phyloP scores from a whole-genome alignment of 805 yeast species.

The Monosporozyma servazzii region DNA sequence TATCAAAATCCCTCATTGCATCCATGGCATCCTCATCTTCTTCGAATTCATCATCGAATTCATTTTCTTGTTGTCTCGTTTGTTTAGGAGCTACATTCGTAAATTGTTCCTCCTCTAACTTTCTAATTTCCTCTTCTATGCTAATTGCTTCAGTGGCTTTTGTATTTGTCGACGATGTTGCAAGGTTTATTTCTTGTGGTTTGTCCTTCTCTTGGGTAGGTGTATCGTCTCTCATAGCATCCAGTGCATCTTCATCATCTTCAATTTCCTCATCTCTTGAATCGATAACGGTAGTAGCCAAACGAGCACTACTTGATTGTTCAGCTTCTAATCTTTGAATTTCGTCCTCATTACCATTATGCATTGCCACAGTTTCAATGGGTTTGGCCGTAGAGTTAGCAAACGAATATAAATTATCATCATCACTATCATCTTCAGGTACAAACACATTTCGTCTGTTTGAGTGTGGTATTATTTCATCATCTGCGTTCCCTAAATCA shows the following conservation, averaged over 20 bases:
- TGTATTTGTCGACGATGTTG: background rate
- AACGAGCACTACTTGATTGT: background rate
- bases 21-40: slow-evolving; percentile 1
- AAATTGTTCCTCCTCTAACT: background rate
- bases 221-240: background rate
- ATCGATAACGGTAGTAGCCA: background rate
- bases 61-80: background rate
- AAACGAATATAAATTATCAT: slow-evolving; percentile 1
- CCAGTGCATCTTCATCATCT: background rate
- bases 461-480: background rate
- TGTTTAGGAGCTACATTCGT: background rate
- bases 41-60: background rate
- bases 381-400: background rate
- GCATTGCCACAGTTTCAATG: too few species aligned
- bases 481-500: background rate
- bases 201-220: background rate
- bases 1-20: background rate
- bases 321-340: background rate
- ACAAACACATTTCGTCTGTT: background rate
- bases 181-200: background rate
- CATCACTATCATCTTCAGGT: background rate
- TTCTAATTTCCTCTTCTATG: background rate
- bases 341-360: background rate
- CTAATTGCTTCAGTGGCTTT: background rate
- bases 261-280: too few species aligned